Evolutionary conservation across 352 stramenopile species (phyloP), one percentile per base, ranked within the genome.

Genomic region (Pythium aquatile): DNA sequence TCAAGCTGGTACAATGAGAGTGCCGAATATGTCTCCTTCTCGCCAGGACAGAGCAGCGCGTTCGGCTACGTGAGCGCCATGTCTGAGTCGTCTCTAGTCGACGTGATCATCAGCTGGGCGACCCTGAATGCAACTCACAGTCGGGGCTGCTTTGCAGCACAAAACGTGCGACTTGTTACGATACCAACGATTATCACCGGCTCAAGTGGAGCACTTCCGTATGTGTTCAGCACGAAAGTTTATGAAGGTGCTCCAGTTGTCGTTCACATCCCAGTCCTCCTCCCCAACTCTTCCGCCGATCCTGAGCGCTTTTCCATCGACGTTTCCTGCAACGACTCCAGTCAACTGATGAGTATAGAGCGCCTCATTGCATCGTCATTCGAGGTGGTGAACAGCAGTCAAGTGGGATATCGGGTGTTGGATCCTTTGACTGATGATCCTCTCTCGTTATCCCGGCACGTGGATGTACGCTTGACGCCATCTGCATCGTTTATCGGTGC

Each of bases 171-270:
- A 0, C 24, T 77, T 13, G 17, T 74, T 7, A 58, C 52, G 3
- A 49, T 77, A 33, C 52, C 63, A 24, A 66, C 35, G 29, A 46
- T 24, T 29, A 46, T 7, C 3, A 16, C 26, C 13, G 7, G 52
- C 7, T 32, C 63, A 32, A 63, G 28, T 14, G 56, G 66, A 1
- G 39, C 61, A 10, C 24, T 51, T 14, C 69, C 70, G 5, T 74
- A 71, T 30, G 46, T 63, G 1, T 77, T 71, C 63, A 79, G 73
- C 53, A 53, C 52, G 14, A 74, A 63, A 11, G 64, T 71, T 1
- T 74, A 72, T 28, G 40, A 51, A n/a, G 61, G 51, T 37, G 10
- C 44, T 20, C 58, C 53, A 5, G 66, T 63, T 1, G 51, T 57
- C 5, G n/a, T 77, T 16, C 72, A 66, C 20, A 61, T 76, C 14